Evolutionary conservation across 1,284 basidiomycete species (phyloP).

Genomic region (Heterobasidion irregulare): DNA sequence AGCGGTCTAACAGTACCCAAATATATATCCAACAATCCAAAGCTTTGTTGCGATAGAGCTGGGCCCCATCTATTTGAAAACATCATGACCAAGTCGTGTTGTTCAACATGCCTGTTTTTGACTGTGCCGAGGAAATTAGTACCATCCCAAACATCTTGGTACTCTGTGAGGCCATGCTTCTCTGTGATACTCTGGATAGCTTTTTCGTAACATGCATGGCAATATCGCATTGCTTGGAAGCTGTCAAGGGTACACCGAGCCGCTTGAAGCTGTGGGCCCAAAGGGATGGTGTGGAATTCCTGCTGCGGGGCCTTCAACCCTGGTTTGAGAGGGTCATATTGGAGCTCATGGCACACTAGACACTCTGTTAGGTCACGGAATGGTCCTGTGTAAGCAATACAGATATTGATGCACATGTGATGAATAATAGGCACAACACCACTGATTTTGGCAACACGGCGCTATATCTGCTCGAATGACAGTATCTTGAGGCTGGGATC

Average conservation of each 20-base stretch:
- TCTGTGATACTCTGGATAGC: constrained; percentile 2
- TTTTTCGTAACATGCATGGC: background rate
- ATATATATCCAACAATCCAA: constrained; percentile 17
- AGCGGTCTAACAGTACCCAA: constrained; percentile 12
- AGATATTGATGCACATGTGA: constrained; percentile 28
- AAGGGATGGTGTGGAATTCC: constrained; percentile 14
- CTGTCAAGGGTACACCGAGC: constrained; percentile 7
- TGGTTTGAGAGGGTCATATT: constrained; percentile 6
- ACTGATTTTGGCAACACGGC: constrained; percentile 14
- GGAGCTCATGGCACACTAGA: constrained; percentile 13
- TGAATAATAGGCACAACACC: constrained; percentile 20
- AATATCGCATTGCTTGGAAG: constrained; percentile 12
- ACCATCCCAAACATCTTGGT: constrained; percentile 3
- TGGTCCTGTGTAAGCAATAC: constrained; percentile 26
- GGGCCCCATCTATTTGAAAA: constrained; percentile 15
- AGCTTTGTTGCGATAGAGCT: constrained; percentile 14
- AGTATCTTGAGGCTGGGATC: constrained; percentile 10
- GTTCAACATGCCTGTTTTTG: background rate
- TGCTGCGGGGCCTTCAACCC: background rate
- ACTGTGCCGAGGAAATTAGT: background rate
- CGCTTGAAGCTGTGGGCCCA: constrained; percentile 19
- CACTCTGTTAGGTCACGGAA: constrained; percentile 16
- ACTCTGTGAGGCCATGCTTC: background rate
- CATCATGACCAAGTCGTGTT: constrained; percentile 10
- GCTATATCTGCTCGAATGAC: constrained; percentile 15